Evolutionary conservation across 495 filamentous ascomycete species (phyloP).

Genomic region (Annulohypoxylon maeteangense): DNA sequence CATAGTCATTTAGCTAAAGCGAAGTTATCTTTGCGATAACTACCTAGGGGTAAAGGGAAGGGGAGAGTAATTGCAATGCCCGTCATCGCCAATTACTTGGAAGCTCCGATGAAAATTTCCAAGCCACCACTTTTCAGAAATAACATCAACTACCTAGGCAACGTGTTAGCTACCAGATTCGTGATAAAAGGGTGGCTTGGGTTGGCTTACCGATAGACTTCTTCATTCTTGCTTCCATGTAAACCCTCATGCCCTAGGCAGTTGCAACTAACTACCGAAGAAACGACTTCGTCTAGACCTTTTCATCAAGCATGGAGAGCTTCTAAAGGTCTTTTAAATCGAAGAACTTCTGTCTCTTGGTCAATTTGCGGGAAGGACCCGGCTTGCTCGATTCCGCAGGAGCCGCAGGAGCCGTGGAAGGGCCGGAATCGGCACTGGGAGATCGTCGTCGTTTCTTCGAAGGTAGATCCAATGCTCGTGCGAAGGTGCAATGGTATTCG

Average conservation of each 20-base stretch:
- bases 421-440: neutral
- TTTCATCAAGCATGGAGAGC: neutral
- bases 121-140: neutral
- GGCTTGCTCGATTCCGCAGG: neutral
- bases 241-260: too few species aligned
- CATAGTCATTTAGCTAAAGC: neutral
- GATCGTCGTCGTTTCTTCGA: neutral
- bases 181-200: neutral
- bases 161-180: neutral
- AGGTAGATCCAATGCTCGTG: neutral
- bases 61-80: too few species aligned
- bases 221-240: neutral
- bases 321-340: neutral
- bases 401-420: neutral
- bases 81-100: too few species aligned
- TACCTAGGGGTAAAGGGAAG: neutral
- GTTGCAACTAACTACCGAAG: too few species aligned
- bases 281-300: too few species aligned
- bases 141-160: neutral
- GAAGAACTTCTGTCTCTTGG: neutral
- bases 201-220: neutral
- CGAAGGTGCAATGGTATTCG: neutral
- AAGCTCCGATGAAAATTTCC: too few species aligned
- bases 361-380: neutral
- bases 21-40: neutral